Base-by-base conservation (phyloP, 1,139 yeast genomes). In the Hyphopichia pseudoburtonii region DNA sequence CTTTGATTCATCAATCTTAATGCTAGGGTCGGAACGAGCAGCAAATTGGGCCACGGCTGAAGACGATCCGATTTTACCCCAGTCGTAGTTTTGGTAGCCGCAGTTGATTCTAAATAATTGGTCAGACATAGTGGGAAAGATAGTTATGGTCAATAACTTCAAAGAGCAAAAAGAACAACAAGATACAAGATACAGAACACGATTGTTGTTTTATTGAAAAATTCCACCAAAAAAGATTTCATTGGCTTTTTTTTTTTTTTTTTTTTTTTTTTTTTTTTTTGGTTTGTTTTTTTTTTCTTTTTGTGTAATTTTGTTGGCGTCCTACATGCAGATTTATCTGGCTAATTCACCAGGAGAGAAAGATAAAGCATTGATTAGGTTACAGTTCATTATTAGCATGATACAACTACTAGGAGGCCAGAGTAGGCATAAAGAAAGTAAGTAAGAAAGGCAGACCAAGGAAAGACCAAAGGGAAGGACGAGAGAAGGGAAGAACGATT, bases 1-100 rank as follows among this genome's bases (percentile, higher is more conserved):
- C 58, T 82, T 79, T 32, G 70, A 40, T 50, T 82, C 90, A 48
- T 85, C 88, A 40, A 89, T 74, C 25, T 56, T 53, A 26, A 71
- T 56, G n/a, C 51, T 40, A 5, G 87, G 76, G 61, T 86, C 82
- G 32, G 94, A 78, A 36, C 73, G 70, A 30, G 82, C 71, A 28
- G 96, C 95, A 60, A 80, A 92, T 57, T 76, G 83, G 5, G 97
- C 97, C 37, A 89, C 97, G 6, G 95, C 86, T 21, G 96, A 86
- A 8, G 78, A 51, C 5, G 82, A 72, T 28, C 98, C 97, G 38
- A 86, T 60, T 57, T 90, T 90, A 36, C 96, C 96, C 95, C 92
- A 84, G 59, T 80, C 87, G 60, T 82, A 81, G 68, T 80, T 82
- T 57, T 81, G 87, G 61, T 66, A 80, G 27, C 85, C 84, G 48